These are phyloP conservation scores for Carex cristatella DNA, from an alignment of 176 grass and related monocot species.

Conservation along the genomic window DNA sequence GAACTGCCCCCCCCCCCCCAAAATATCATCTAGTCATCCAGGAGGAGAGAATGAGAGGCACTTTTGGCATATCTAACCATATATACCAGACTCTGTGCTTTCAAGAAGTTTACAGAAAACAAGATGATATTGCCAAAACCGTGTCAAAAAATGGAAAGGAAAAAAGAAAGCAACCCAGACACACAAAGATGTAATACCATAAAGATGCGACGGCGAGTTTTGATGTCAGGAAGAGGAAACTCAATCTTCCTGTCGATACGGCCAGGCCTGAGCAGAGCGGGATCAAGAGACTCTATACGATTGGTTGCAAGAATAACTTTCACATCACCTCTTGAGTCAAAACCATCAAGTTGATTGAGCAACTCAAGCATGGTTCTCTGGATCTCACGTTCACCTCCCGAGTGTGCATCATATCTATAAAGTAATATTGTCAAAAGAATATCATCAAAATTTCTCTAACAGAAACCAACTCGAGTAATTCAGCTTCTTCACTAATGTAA, in stretches of 20 bases:
- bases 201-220: conserved; percentile 79
- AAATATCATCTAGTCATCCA: not conserved
- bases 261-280: conserved; percentile 72
- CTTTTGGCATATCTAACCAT: not conserved
- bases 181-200: conserved; percentile 18
- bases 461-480: not conserved
- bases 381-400: conserved; percentile 87
- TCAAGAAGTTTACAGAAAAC: not conserved
- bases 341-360: conserved; percentile 85
- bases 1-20: too few species aligned
- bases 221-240: conserved; percentile 82
- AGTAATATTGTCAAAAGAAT: not conserved
- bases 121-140: not conserved
- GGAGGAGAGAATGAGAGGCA: not conserved
- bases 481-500: not conserved
- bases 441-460: not conserved
- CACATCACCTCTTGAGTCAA: conserved; percentile 79
- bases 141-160: not conserved
- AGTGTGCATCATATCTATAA: conserved; percentile 83
- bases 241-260: conserved; percentile 83
- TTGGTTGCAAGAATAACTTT: conserved; percentile 93
- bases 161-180: not conserved
- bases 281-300: conserved; percentile 79
- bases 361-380: conserved; percentile 86
- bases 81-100: not conserved